Conservation (phyloP, 2,329 filamentous ascomycete species). For the Paraconiothyrium brasiliense region DNA sequence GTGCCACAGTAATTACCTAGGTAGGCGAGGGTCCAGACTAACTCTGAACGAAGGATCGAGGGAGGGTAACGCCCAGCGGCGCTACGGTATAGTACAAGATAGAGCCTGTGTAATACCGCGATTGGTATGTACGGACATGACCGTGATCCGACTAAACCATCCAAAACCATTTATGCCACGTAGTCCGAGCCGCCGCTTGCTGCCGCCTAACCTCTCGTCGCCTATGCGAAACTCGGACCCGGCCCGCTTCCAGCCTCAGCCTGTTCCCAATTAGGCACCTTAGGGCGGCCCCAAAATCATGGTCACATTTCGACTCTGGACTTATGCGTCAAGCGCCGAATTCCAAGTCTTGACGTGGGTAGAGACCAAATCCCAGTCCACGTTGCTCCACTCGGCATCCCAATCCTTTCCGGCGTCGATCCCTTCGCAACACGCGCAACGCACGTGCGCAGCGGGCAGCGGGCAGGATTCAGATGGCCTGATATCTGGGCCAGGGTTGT, state of each 20-base stretch:
- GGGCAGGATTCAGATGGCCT: slow-evolving; percentile 6
- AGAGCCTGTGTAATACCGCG: neutral
- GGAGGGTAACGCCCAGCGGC: neutral
- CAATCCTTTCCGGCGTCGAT: slow-evolving; percentile 7
- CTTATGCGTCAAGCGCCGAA: neutral
- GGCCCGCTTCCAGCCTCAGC: neutral
- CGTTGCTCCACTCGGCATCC: slow-evolving; percentile 5
- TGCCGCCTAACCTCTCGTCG: slow-evolving; percentile 2
- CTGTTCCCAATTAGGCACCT: slow-evolving; percentile 1
- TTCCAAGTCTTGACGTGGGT: neutral
- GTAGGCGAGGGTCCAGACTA: neutral
- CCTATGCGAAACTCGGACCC: slow-evolving; percentile 3
- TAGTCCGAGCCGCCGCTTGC: slow-evolving; percentile 5
- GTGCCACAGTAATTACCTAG: too few species aligned
- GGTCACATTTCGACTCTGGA: neutral
- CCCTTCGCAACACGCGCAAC: slow-evolving; percentile 6
- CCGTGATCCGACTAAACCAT: neutral
- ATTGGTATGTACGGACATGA: neutral
- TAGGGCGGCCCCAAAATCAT: neutral
- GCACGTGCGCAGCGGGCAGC: neutral
- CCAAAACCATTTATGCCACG: too few species aligned
- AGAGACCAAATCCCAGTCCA: neutral
- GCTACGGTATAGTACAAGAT: neutral
- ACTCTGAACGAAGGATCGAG: neutral
- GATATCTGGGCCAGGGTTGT: neutral